A percentile compares a stretch with the other conserved stretches of the same genome.
These are phyloP conservation scores for Aspergillus indologenus DNA, from an alignment of 495 filamentous ascomycete species.

Conservation along the genomic window DNA sequence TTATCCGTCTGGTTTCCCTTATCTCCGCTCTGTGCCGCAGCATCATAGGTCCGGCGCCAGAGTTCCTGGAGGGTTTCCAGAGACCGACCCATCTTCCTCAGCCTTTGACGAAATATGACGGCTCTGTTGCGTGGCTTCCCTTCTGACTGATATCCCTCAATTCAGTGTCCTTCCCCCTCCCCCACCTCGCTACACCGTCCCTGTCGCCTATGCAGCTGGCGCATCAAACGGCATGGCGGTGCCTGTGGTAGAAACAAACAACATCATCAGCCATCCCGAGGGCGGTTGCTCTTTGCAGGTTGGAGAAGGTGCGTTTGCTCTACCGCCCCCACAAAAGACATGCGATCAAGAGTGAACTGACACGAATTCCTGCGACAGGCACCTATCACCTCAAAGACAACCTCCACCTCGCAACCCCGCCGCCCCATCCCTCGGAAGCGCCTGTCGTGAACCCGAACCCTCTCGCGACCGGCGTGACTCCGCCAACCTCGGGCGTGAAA, in stretches of 20 bases:
- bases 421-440: conserved; percentile 90
- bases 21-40: not conserved
- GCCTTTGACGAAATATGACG: conserved; percentile 6
- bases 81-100: conserved; percentile 1
- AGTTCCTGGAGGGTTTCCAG: not conserved
- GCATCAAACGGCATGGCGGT: conserved; percentile 59
- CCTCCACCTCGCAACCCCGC: conserved; percentile 87
- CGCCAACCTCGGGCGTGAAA: conserved; percentile 83
- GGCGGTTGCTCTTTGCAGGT: conserved; percentile 73
- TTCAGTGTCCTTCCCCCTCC: conserved; percentile 77
- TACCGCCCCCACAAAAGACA: not conserved
- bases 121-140: conserved; percentile 7
- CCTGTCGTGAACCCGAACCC: conserved; percentile 84
- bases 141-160: conserved; percentile 19
- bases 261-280: conserved; percentile 73
- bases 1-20: conserved; percentile 5
- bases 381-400: conserved; percentile 87
- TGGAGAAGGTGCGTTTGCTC: conserved; percentile 69
- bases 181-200: conserved; percentile 75
- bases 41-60: not conserved
- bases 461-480: conserved; percentile 74
- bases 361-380: conserved; percentile 46
- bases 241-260: conserved; percentile 88
- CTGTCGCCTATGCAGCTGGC: conserved; percentile 62
- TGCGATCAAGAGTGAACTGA: conserved; percentile 10